Evolutionary conservation across 2,329 filamentous ascomycete species (phyloP), one percentile per base, ranked within the genome.

Genomic region (Fusarium nanum): DNA sequence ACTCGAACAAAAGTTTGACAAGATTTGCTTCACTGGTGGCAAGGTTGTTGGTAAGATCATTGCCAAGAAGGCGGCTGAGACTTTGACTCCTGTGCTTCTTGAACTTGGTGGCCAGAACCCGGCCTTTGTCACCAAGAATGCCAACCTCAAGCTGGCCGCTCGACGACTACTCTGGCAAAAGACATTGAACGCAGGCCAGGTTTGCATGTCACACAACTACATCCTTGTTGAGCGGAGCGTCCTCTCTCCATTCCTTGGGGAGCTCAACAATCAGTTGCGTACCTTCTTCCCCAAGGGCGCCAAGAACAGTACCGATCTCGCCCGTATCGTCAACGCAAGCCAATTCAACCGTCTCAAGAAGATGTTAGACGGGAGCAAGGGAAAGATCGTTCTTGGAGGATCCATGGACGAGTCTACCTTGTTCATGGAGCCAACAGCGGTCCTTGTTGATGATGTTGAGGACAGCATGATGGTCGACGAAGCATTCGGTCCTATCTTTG

Each of bases 21-120:
- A 98, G 87, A 97, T 99, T 76, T 94, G 96, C 84, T 99, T 97
- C 83, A 99, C 96, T 2, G 96, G 96, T 57, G 91, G 89, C 75
- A 86, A 87, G 55, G 83, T 78, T 28, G 93, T 98, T 20, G 96
- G 93, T 76, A 93, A 91, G 77, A 94, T 98, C 76, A 90, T 98
- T 56, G 88, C 93, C 49, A 91, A 94, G 80, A 97, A 97, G 79
- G 96, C 95, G 0, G 95, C 96, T 64, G 89, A 93, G 77, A 91
- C 93, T 40, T 86, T 97, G 66, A 98, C 96, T 1, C 96, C 96
- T 1, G 90, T 97, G 23, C 88, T 91, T 12, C 89, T 98, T 49
- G 96, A 99, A 84, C 88, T 99, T 48, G 96, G 96, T 63, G 96
- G 96, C 65, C 86, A 88, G 70, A 98, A 98, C 83, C 96, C 96